phyloP scores from a whole-genome alignment of 2,329 filamentous ascomycete genomes.

The Phialophora expanda region DNA sequence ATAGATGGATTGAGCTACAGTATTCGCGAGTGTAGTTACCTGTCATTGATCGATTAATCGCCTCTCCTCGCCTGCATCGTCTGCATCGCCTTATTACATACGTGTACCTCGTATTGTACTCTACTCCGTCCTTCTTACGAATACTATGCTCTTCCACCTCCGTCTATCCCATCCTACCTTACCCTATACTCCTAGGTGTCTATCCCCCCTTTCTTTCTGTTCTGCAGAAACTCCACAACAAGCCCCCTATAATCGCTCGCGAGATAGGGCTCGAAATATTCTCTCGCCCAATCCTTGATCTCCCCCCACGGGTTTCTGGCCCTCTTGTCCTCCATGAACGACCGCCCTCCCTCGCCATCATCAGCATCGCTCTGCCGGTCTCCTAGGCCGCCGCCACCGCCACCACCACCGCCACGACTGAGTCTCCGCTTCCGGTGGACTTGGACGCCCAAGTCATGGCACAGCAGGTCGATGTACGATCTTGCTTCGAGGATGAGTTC shows the following conservation, averaged over 20 bases:
- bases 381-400: not conserved
- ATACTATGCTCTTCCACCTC: too few relatives aligned
- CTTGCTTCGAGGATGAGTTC: constrained; percentile 22
- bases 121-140: too few relatives aligned
- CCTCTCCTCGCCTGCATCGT: too few relatives aligned
- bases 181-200: too few relatives aligned
- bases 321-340: not conserved
- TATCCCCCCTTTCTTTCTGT: not conserved
- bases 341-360: not conserved
- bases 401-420: too few relatives aligned
- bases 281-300: constrained; percentile 8
- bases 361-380: constrained; percentile 1
- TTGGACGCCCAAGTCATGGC: constrained; percentile 18
- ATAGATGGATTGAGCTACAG: too few relatives aligned
- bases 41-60: too few relatives aligned
- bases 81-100: too few relatives aligned
- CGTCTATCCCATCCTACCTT: too few relatives aligned
- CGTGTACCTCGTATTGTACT: too few relatives aligned
- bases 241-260: constrained; percentile 22
- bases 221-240: constrained; percentile 23
- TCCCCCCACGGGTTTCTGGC: constrained; percentile 3
- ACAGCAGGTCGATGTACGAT: constrained; percentile 21
- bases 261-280: constrained; percentile 20
- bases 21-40: too few relatives aligned
- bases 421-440: constrained; percentile 11